Evolutionary conservation across 208 protist species (phyloP), one percentile per base, ranked within the genome.

Genomic region (Phytomonas serpens): DNA sequence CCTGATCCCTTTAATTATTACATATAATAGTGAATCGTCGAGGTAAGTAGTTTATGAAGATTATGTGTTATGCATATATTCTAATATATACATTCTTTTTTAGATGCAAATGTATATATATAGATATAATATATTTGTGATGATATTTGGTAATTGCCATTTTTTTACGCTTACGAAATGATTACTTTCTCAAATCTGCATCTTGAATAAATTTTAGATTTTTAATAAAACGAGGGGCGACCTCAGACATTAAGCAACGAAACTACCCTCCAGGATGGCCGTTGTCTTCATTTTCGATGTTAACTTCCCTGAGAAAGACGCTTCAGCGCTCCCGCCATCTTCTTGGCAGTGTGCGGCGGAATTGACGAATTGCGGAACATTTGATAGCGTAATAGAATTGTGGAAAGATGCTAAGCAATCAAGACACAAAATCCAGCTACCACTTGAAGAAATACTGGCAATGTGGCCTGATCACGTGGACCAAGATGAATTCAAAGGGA

Each of bases 21-120:
- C 40, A 16, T 47, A 47, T 47, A 47, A 47, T 47, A 47, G 40
- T 47, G 40, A 10, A 19, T 2, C 7, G 14, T 47, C 16, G 40
- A 47, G 16, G 3, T 23, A 47, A 27, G 9, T 68, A 5, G 61
- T 66, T 29, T 38, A 51, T 69, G 29, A 16, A 51, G 64, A 40
- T 52, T 0, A 27, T 38, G 47, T 47, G 2, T 42, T 74, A 23
- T 65, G 66, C 4, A 23, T 36, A 4, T 71, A 42, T 6, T 62
- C 67, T 64, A 37, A 57, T 37, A 29, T 75, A 47, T 30, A 52
- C 71, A 33, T 76, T 33, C 5, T 61, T 42, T 61, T 51, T 68
- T 71, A 33, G 14, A 36, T 30, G 51, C 63, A 10, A 19, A n/a
- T 34, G 9, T 33, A 14, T 40, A 6, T 67, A 6, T 34, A 67